Base-by-base conservation (phyloP, 1,284 basidiomycete genomes). In the Naganishia albida region DNA sequence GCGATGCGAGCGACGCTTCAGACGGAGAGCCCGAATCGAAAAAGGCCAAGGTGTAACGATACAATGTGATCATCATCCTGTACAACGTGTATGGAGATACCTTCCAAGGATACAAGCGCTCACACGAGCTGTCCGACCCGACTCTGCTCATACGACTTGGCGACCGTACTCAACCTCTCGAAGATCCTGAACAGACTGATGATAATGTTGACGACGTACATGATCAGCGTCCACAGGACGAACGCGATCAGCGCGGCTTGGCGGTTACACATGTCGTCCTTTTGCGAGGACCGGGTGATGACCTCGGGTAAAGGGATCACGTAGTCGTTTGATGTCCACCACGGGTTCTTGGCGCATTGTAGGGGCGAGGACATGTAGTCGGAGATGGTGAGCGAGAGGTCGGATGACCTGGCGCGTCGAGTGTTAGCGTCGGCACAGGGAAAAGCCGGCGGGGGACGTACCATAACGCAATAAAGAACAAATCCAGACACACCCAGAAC, bases 281-380 rank as follows among this genome's bases (percentile, higher is more conserved):
- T 62, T 39, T 56, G 48, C 16, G 13, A 23, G 23, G 48, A 50
- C 2, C 34, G 42, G 16, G 86, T 86, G 64, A 88, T 85, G 7
- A 87, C 83, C 7, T 82, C 78, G 38, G 75, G 73, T 15, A 87
- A 84, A 25, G 88, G 75, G 7, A 81, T 78, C 39, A 78, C 20
- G 23, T 60, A 60, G 20, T 48, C 48, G 4, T 49, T 49, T 3
- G 20, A 50, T 7, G 63, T 62, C 78, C 78, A 77, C 76, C 77
- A 77, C 10, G 76, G 72, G 3, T 65, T 70, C 30, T 67, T 71
- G 7, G 72, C 39, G 69, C 84, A 84, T 55, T 80, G 72, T 49
- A 84, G 74, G 6, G 82, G 80, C n/a, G 82, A 82, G 18, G 81
- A 81, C 66, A 84, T 81, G 70, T 82, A 80, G 71, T 84, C 83